Conservation (phyloP, 177 flowering plant genomes). For the Telopea speciosissima region DNA sequence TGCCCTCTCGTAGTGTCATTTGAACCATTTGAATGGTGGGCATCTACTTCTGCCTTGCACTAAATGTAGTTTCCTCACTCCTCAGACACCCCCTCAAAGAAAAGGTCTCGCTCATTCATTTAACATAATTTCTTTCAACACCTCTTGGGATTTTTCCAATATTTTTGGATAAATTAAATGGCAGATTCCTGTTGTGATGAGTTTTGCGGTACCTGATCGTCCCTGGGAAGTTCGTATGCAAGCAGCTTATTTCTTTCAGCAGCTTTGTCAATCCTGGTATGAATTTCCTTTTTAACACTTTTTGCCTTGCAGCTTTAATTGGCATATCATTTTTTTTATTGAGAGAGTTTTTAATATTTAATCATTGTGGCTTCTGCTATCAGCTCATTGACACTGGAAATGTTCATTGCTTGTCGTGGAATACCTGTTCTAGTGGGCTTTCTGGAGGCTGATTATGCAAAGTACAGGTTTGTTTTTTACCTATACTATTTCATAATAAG, state of each 20-base stretch:
- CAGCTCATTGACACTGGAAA: slow-evolving; percentile 93
- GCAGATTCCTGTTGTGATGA: slow-evolving; percentile 87
- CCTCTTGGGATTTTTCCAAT: background rate
- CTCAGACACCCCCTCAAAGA: background rate
- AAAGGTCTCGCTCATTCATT: too few species aligned
- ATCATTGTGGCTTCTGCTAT: slow-evolving; percentile 12
- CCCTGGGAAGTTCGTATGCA: slow-evolving; percentile 93
- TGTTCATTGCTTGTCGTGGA: slow-evolving; percentile 97
- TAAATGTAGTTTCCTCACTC: background rate
- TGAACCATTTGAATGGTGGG: background rate
- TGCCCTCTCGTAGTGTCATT: too few species aligned
- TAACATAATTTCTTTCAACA: too few species aligned
- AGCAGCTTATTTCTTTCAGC: slow-evolving; percentile 95
- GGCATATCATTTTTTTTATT: background rate
- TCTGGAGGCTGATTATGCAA: slow-evolving; percentile 96
- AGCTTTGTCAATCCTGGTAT: slow-evolving; percentile 95
- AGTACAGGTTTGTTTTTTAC: slow-evolving; percentile 54
- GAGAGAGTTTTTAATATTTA: slow-evolving; percentile 1
- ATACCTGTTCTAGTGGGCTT: slow-evolving; percentile 94
- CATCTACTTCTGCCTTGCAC: background rate
- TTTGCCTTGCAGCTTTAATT: background rate
- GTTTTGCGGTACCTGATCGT: slow-evolving; percentile 81
- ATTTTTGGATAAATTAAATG: slow-evolving; percentile 6
- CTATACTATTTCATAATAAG: background rate
- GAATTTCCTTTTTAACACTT: background rate